A percentile compares a stretch with the other conserved stretches of the same genome.
Conservation (phyloP, 2,329 filamentous ascomycete species). For the Penicillium expansum region DNA sequence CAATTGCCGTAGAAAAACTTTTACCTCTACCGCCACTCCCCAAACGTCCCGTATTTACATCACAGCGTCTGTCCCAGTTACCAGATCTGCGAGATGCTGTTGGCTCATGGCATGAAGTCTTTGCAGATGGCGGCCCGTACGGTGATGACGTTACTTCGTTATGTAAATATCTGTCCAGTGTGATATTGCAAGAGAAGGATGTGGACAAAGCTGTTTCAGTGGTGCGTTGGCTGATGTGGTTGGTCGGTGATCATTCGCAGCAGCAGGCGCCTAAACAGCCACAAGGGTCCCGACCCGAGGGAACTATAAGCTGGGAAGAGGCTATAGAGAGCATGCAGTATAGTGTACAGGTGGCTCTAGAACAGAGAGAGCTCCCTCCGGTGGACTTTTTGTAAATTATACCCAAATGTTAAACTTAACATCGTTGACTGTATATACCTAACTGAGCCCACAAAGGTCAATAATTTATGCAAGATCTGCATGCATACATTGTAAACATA, state of each 20-base stretch:
- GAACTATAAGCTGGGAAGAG: constrained; percentile 33
- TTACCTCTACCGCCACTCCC: constrained; percentile 49
- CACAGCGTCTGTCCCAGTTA: constrained; percentile 52
- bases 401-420: background rate
- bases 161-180: constrained; percentile 66
- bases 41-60: constrained; percentile 61
- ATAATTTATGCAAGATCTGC: background rate
- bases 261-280: constrained; percentile 38
- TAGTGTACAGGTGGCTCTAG: constrained; percentile 44
- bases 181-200: constrained; percentile 74
- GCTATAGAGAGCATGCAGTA: constrained; percentile 42
- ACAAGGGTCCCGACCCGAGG: constrained; percentile 33
- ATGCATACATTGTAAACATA: background rate
- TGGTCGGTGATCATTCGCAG: constrained; percentile 34
- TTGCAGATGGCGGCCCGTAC: constrained; percentile 72
- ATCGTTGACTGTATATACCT: background rate
- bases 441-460: background rate
- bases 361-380: constrained; percentile 45
- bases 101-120: constrained; percentile 71
- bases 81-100: constrained; percentile 72
- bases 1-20: constrained; percentile 21
- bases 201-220: constrained; percentile 70
- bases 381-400: constrained; percentile 41
- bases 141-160: constrained; percentile 73
- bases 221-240: constrained; percentile 60